Conservation (phyloP, 108 stramenopile species). For the Bacterosira constricta region DNA sequence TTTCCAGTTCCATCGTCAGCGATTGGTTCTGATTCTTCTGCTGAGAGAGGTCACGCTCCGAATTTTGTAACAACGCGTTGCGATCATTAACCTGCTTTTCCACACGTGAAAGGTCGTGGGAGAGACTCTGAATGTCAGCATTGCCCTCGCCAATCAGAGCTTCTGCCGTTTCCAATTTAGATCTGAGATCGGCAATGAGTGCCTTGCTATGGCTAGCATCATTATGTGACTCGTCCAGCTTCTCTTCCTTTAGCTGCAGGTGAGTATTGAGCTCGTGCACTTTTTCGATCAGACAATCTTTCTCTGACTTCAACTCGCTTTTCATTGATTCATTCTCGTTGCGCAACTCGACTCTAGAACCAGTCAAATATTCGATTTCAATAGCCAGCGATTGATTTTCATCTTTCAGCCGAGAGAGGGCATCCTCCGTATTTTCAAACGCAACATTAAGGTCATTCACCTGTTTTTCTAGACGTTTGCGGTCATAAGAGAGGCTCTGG, state of each 20-base stretch:
- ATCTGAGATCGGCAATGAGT: constrained; percentile 6
- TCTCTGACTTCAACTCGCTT: neutral
- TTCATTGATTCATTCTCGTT: neutral
- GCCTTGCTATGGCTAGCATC: constrained; percentile 11
- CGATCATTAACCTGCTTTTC: constrained; percentile 11
- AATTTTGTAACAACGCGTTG: neutral
- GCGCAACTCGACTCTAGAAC: too few species aligned
- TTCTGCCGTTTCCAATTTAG: constrained; percentile 34
- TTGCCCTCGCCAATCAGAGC: constrained; percentile 16
- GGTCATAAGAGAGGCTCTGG: constrained; percentile 6
- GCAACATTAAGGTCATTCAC: constrained; percentile 5
- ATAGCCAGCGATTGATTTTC: neutral
- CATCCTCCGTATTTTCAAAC: neutral
- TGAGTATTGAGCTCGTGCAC: too few species aligned
- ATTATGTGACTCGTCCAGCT: neutral
- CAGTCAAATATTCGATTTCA: too few species aligned
- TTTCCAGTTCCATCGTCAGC: neutral
- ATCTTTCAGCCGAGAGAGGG: neutral
- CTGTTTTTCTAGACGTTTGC: constrained; percentile 8
- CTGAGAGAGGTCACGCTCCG: neutral
- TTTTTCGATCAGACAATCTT: neutral
- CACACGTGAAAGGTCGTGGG: constrained; percentile 11
- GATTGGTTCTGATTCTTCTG: neutral
- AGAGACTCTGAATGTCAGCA: constrained; percentile 15
- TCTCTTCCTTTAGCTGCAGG: too few species aligned